Evolutionary conservation across 2,329 filamentous ascomycete species (phyloP).

Genomic region (Fusarium tjaetaba): DNA sequence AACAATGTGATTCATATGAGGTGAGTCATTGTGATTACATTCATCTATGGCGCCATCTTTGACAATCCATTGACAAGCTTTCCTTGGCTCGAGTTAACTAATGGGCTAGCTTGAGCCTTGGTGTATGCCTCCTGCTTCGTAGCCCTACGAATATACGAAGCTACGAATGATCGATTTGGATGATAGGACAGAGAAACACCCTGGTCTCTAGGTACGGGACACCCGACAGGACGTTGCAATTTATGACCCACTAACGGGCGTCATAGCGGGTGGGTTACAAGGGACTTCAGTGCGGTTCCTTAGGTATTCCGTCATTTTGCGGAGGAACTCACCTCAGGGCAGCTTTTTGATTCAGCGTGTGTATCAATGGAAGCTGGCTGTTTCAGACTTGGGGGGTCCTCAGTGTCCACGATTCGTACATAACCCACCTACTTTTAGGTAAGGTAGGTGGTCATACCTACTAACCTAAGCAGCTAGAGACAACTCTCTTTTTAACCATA

Average conservation of each 20-base stretch:
- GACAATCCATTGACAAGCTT: not conserved
- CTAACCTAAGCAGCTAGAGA: not conserved
- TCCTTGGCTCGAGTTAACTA: not conserved
- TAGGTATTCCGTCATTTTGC: conserved; percentile 32
- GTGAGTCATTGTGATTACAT: not conserved
- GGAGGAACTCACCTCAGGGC: conserved; percentile 26
- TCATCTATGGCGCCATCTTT: not conserved
- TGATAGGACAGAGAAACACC: not conserved
- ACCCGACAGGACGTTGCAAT: conserved; percentile 2
- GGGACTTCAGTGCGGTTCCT: conserved; percentile 16
- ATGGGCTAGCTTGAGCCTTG: no score
- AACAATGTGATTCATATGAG: not conserved
- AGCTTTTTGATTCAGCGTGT: conserved; percentile 10
- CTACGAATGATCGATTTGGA: not conserved
- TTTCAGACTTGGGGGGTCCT: conserved; percentile 8
- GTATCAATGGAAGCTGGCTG: conserved; percentile 4
- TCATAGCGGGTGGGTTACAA: conserved; percentile 26
- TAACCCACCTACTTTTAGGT: not conserved
- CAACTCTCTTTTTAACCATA: conserved; percentile 1
- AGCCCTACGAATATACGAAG: conserved; percentile 5
- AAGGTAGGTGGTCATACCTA: not conserved
- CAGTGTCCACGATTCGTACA: not conserved
- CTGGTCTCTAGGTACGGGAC: not conserved
- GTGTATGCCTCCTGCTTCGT: not conserved
- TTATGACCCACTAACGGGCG: conserved; percentile 24